A percentile compares a stretch with the other conserved stretches of the same genome.
Evolutionary conservation across 2,329 filamentous ascomycete species (phyloP).

Genomic region (Diplodia scrobiculata): DNA sequence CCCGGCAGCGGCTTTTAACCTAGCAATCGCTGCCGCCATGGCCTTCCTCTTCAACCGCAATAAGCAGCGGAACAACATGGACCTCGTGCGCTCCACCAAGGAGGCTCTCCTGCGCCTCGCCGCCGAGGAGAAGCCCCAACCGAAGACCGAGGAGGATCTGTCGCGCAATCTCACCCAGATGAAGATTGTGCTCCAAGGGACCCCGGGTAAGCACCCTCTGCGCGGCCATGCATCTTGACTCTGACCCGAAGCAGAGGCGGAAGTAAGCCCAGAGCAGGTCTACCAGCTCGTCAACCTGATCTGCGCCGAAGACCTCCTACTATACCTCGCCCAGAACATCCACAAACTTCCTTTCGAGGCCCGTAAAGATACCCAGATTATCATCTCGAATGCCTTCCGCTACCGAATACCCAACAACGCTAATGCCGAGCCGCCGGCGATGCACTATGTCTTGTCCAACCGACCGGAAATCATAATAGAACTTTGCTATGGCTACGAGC

Average conservation of each 20-base stretch:
- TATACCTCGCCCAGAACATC: conserved; percentile 78
- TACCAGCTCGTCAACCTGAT: conserved; percentile 81
- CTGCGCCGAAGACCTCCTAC: conserved; percentile 86
- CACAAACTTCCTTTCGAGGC: conserved; percentile 91
- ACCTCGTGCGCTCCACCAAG: conserved; percentile 65
- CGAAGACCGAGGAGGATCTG: conserved; percentile 81
- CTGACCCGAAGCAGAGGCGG: conserved; percentile 42
- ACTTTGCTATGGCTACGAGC: conserved; percentile 84
- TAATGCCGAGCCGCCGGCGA: conserved; percentile 74
- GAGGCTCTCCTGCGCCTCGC: conserved; percentile 62
- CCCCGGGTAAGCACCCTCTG: conserved; percentile 65
- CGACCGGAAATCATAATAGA: conserved; percentile 78
- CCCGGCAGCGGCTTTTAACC: conserved; percentile 31
- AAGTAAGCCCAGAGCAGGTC: conserved; percentile 83
- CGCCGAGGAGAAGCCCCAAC: conserved; percentile 58
- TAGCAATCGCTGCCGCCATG: conserved; percentile 53
- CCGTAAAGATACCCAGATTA: conserved; percentile 91
- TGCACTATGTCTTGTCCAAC: conserved; percentile 85
- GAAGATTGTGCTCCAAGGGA: conserved; percentile 91
- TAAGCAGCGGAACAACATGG: conserved; percentile 62
- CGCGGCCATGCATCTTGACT: not conserved
- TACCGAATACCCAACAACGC: conserved; percentile 71
- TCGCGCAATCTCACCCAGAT: conserved; percentile 84
- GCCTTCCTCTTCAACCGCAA: conserved; percentile 67
- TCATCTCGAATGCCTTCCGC: conserved; percentile 92